Base-by-base conservation (phyloP, 345 rosid genomes). In the Aegle marmelos region DNA sequence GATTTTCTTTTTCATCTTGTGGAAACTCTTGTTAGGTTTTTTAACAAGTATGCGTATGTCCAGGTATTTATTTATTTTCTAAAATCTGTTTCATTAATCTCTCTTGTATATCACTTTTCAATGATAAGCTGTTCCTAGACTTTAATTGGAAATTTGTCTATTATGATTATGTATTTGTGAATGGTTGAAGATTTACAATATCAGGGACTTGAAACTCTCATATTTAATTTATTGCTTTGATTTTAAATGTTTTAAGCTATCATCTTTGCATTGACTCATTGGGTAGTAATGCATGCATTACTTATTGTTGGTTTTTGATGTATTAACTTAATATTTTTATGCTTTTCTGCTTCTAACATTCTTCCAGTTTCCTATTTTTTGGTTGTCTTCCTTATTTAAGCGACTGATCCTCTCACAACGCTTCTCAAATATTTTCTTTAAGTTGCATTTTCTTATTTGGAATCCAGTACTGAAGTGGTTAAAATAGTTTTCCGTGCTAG, bases 1-100 rank as follows among this genome's bases (percentile, higher is more conserved):
- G 97, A 94, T 85, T 94, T 96, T 82, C 69, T 96, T 48, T 96
- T 96, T 82, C 89, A 96, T 83, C 90, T 94, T 21, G 97, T 96
- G 76, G 99, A 96, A 84, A 96, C 99, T 64, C 99, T 96, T 79
- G 99, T 94, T 77, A 94, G 99, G 24, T 96, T 93, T 74, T 96
- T 96, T 73, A 96, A 94, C 91, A 96, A 91, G 86, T 96, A 96
- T 72, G 99, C 97, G 2, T 94, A 88, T 80, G 98, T 94, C 73
- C 99, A 89, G 99, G 98, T 96, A 91, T 41, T 75, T 79, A 2
- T 72, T 57, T 56, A 57, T 9, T 64, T 22, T 27, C 19, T 30
- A 45, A 27, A 14, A 22, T 58, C 71, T 73, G 17, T 64, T 64
- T 67, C 19, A 41, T 22, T 73, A 24, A 24, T 68, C 37, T 64